Percentiles rank a stretch among this genome's conserved stretches.
Conservation (phyloP, 208 protist genomes). For the Crithidia expoeki region DNA sequence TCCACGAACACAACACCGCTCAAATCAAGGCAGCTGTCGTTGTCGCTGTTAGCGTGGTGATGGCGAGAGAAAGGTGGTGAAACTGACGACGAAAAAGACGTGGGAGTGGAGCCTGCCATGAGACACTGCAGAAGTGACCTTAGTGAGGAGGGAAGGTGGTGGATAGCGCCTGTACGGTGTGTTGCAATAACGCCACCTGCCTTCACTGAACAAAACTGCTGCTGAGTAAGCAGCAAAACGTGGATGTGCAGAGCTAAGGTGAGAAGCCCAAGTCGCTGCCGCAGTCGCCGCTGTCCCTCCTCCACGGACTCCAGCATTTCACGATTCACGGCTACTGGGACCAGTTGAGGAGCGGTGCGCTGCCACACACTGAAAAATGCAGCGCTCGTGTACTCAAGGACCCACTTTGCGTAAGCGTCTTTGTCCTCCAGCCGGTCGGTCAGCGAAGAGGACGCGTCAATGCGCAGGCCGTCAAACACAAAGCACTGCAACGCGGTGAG, state of each 20-base stretch:
- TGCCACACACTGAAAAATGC: conserved; percentile 63
- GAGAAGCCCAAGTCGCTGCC: conserved; percentile 28
- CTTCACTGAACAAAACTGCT: neutral
- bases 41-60: too few species aligned
- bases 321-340: neutral
- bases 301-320: conserved; percentile 16
- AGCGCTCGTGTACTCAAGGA: conserved; percentile 25
- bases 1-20: neutral
- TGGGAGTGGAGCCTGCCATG: neutral
- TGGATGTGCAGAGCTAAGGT: conserved; percentile 19
- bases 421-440: neutral
- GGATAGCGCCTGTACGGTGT: too few species aligned
- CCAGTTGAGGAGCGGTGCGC: neutral
- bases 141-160: conserved; percentile 23
- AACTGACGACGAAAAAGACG: neutral
- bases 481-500: conserved; percentile 60
- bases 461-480: conserved; percentile 36
- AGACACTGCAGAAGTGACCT: conserved; percentile 18
- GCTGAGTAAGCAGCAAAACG: conserved; percentile 6
- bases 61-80: too few species aligned
- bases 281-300: conserved; percentile 22
- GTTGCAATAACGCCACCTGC: too few species aligned
- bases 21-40: too few species aligned
- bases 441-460: neutral
- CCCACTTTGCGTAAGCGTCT: conserved; percentile 24